Evolutionary conservation across 495 filamentous ascomycete genomes (phyloP).

Genomic region (Aspergillus cristatus): DNA sequence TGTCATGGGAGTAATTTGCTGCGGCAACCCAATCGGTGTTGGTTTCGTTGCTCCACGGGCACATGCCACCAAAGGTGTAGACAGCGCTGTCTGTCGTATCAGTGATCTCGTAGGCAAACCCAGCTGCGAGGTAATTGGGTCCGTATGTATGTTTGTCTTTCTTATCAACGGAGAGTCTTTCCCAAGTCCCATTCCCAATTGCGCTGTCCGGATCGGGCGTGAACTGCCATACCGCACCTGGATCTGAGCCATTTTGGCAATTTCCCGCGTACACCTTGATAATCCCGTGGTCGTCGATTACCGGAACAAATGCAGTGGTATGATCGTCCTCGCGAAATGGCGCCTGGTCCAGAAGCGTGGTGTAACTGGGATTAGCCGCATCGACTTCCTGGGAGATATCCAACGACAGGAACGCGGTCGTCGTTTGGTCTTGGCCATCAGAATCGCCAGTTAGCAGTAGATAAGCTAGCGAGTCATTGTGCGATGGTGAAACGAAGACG

Average conservation of each 20-base stretch:
- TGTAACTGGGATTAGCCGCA: conserved; percentile 40
- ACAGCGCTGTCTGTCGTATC: conserved; percentile 41
- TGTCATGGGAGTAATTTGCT: conserved; percentile 68
- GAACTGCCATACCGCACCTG: conserved; percentile 48
- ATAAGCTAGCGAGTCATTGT: conserved; percentile 45
- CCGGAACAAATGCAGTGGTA: conserved; percentile 48
- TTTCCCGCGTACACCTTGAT: conserved; percentile 63
- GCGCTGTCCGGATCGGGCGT: conserved; percentile 25
- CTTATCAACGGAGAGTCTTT: conserved; percentile 16
- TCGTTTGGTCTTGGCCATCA: conserved; percentile 26
- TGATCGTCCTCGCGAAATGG: conserved; percentile 50
- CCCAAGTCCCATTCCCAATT: conserved; percentile 50
- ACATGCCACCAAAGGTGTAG: conserved; percentile 87
- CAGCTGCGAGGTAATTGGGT: conserved; percentile 58
- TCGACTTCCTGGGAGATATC: conserved; percentile 51
- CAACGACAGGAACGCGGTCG: conserved; percentile 49
- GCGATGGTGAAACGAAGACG: conserved; percentile 46
- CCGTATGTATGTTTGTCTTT: conserved; percentile 28
- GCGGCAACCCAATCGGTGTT: conserved; percentile 46
- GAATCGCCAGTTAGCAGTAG: conserved; percentile 41
- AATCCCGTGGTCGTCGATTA: conserved; percentile 53
- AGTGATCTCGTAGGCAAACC: conserved; percentile 57
- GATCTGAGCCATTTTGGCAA: conserved; percentile 40
- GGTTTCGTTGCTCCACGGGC: conserved; percentile 43
- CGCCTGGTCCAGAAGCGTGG: conserved; percentile 49